Base-by-base conservation (phyloP, 1,284 basidiomycete genomes). In the Sphaerobolus stellatus region DNA sequence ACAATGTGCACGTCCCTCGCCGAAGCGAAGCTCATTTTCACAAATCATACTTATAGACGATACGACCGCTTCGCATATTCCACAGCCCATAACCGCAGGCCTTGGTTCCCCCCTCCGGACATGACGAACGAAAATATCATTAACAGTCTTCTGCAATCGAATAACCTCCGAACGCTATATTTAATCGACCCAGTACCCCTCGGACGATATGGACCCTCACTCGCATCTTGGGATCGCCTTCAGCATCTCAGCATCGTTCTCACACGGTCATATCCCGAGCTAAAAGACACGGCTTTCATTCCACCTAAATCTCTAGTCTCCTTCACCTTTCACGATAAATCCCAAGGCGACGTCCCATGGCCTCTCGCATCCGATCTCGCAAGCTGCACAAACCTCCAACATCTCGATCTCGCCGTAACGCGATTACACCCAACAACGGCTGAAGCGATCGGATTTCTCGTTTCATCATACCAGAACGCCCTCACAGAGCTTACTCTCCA, bases 381-480 rank as follows among this genome's bases (percentile, higher is more conserved):
- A 20, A 22, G 43, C 40, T 49, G 52, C 36, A 41, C 46, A 28
- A 31, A 54, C 74, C 76, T 96, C 94, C 67, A 98, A 80, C 44
- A 84, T 81, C 44, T 86, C 81, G 58, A 86, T 84, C 59, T 89
- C 81, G 1, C 92, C 92, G 75, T 98, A 20, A 20, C 30, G 4
- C 20, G 30, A 4, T 22, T 30, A 20, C 18, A 7, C 28, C 20
- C n/a, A 27, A 30, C 47, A 20, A 59, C 55, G 9, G 24, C 22
- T 11, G n/a, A 48, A 24, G 58, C 58, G 8, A 50, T 59, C 27
- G 57, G 53, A 24, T 59, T 51, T 33, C 58, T 61, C 30, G 40
- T 55, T 43, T 40, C 11, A 13, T n/a, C 58, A 13, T 61, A 59
- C 40, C 56, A 58, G 24, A 45, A 58, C 28, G 38, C 59, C 36